phyloP scores from a whole-genome alignment of 2,329 filamentous ascomycete species.

The Ampelomyces quisqualis region DNA sequence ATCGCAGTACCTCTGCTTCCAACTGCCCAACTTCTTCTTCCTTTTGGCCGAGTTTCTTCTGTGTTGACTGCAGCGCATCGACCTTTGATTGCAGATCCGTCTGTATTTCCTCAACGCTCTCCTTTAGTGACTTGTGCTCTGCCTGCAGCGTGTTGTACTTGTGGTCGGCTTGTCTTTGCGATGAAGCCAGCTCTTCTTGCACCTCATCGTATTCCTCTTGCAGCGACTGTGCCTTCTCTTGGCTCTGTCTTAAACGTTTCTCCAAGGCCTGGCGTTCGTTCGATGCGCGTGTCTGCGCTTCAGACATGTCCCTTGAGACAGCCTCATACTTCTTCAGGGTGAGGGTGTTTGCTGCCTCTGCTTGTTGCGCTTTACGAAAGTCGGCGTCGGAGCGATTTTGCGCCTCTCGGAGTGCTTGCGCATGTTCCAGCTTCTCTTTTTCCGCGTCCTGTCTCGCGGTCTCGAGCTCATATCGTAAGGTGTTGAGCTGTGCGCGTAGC shows the following conservation, averaged over 20 bases:
- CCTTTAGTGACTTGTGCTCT: constrained; percentile 59
- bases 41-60: constrained; percentile 66
- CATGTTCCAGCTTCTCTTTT: constrained; percentile 72
- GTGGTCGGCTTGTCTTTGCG: constrained; percentile 65
- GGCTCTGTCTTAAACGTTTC: constrained; percentile 54
- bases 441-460: constrained; percentile 87
- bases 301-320: constrained; percentile 56
- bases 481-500: constrained; percentile 84
- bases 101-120: constrained; percentile 60
- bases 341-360: constrained; percentile 55
- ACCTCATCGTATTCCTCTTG: constrained; percentile 83
- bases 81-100: constrained; percentile 60
- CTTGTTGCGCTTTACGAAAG: constrained; percentile 66
- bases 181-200: constrained; percentile 70
- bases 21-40: constrained; percentile 71
- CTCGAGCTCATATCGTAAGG: constrained; percentile 82
- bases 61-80: constrained; percentile 58
- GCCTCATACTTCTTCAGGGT: constrained; percentile 57
- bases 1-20: constrained; percentile 77
- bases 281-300: constrained; percentile 54
- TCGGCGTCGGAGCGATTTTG: constrained; percentile 82
- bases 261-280: constrained; percentile 60
- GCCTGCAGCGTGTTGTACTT: constrained; percentile 62
- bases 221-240: constrained; percentile 71
- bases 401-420: constrained; percentile 79